Evolutionary conservation across 495 filamentous ascomycete species (phyloP), one percentile per base, ranked within the genome.

Genomic region (Margaritispora aquatica): DNA sequence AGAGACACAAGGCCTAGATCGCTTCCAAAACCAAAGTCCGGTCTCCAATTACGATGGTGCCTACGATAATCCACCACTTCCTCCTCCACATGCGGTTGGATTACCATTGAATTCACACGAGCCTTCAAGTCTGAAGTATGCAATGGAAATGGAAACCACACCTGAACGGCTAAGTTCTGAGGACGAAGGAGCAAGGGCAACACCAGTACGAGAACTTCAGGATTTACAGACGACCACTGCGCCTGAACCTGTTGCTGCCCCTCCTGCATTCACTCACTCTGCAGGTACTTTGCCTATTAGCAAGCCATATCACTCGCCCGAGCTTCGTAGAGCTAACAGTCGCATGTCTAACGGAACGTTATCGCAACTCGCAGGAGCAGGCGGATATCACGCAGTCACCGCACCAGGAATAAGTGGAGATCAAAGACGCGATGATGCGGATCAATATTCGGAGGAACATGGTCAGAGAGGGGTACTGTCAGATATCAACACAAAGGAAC

Each of bases 291-390:
- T 80, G 57, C 92, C 92, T 7, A 71, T 74, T 11, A 84, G 78
- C 27, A 79, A 85, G 58, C 89, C 90, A 3, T 81, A 86, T 60
- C 79, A 85, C 47, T 83, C 88, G 26, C 79, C 85, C n/a, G 88
- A 92, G 61, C 76, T 90, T 70, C 84, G 87, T 51, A 81, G 83
- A 57, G 88, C 86, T 54, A 92, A 87, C 56, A 90, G 85, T 62
- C 83, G 89, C 11, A 83, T 97, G 71, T 96, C 92, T 22, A 76
- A 82, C 57, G 85, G 83, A 3, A 97, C 92, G 17, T 77, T 97
- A 9, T 77, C 84, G 1, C 89, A 96, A 66, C 68, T 97, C 51
- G 80, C 81, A 27, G 85, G 83, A 41, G 87, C 87, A 38, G 82
- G 81, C 17, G 80, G 61, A 57, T 65, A 64, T 57, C 65, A 68